Evolutionary conservation across 148 eudicot species (phyloP).

Genomic region (Spergularia bocconei): DNA sequence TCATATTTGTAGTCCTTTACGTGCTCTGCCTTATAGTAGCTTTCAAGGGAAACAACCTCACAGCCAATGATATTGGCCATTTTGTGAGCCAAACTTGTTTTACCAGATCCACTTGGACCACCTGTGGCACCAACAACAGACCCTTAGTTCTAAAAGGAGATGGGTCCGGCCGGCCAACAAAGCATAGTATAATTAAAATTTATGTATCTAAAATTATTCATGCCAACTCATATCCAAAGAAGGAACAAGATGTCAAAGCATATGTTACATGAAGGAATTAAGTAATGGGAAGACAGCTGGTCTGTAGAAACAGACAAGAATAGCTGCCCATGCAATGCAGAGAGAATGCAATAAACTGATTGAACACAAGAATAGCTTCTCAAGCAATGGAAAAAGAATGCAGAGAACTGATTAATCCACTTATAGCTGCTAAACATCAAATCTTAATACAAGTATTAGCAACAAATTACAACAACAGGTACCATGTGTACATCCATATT

Average conservation of each 20-base stretch:
- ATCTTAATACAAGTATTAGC: background rate
- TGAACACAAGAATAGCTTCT: background rate
- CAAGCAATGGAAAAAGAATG: background rate
- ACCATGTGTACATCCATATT: background rate
- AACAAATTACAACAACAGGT: background rate
- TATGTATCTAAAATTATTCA: background rate
- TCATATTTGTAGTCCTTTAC: conserved; percentile 91
- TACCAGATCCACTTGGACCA: conserved; percentile 99
- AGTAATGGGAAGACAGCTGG: background rate
- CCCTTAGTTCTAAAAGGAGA: background rate
- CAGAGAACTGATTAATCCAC: background rate
- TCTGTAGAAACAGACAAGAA: background rate
- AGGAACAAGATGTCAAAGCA: background rate
- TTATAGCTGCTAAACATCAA: background rate
- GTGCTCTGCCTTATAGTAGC: conserved; percentile 91
- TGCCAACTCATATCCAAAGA: conserved; percentile 5
- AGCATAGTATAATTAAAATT: background rate
- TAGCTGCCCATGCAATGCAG: background rate
- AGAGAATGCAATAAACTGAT: background rate
- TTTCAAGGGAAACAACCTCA: conserved; percentile 96
- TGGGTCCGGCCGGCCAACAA: background rate
- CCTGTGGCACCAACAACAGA: conserved; percentile 44
- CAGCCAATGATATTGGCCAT: conserved; percentile 99
- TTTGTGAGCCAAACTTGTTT: conserved; percentile 99
- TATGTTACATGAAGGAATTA: background rate